Evolutionary conservation across 2,329 filamentous ascomycete genomes (phyloP).

Genomic region (Graphiopsis chlorocephala): DNA sequence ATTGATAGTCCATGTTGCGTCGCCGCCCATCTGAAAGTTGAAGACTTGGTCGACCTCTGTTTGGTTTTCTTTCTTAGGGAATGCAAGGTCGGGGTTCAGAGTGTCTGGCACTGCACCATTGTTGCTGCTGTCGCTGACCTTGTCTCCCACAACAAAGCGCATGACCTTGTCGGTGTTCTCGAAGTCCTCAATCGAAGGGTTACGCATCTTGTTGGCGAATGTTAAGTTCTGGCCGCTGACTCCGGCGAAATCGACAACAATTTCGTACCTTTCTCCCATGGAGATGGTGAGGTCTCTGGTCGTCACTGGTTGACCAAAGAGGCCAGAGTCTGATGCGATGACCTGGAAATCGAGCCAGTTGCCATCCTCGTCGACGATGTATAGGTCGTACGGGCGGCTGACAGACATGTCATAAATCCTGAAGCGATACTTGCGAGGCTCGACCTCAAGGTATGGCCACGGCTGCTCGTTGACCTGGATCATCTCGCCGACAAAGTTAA

Average conservation of each 20-base stretch:
- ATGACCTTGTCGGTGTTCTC: constrained; percentile 52
- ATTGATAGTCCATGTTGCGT: constrained; percentile 50
- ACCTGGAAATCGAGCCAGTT: constrained; percentile 49
- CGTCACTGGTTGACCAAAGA: constrained; percentile 47
- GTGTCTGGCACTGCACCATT: constrained; percentile 41
- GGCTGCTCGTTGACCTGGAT: constrained; percentile 60
- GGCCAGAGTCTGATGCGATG: constrained; percentile 55
- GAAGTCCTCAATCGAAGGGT: constrained; percentile 47
- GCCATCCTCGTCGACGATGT: constrained; percentile 41
- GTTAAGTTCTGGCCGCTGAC: constrained; percentile 48
- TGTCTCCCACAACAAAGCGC: constrained; percentile 50
- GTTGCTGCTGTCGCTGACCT: constrained; percentile 38
- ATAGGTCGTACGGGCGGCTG: constrained; percentile 49
- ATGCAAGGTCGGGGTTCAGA: constrained; percentile 29
- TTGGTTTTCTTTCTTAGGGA: constrained; percentile 34
- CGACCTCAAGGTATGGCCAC: constrained; percentile 58
- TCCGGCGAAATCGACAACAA: constrained; percentile 55
- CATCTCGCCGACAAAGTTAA: constrained; percentile 55
- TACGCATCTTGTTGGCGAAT: constrained; percentile 27
- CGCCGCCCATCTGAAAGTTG: constrained; percentile 45
- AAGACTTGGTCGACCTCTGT: constrained; percentile 45
- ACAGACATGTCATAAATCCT: constrained; percentile 53
- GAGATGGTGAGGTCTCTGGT: constrained; percentile 46
- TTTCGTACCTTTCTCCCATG: constrained; percentile 59
- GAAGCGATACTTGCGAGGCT: constrained; percentile 60